These are phyloP conservation scores for Fragaria ananassa DNA, from an alignment of 306 rosid species.

Conservation along the genomic window DNA sequence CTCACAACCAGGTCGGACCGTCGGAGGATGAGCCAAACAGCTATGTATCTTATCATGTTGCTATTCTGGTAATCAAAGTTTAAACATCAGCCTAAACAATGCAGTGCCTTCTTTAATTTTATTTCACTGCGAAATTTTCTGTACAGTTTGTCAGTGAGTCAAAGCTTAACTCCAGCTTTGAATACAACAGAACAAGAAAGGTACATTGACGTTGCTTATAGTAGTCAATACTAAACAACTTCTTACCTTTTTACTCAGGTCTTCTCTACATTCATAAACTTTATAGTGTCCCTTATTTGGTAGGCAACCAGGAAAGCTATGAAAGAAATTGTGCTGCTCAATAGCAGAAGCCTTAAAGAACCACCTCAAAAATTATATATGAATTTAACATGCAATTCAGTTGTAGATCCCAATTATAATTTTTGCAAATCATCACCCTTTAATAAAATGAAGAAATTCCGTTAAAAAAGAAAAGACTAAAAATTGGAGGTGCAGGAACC, in stretches of 20 bases:
- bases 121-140: not conserved
- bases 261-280: not conserved
- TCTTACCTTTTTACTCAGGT: not conserved
- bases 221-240: not conserved
- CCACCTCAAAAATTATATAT: not conserved
- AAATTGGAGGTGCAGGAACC: not conserved
- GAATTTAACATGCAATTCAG: not conserved
- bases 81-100: not conserved
- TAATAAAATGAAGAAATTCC: not conserved
- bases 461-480: not conserved
- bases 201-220: not conserved
- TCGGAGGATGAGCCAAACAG: not conserved
- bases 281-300: not conserved
- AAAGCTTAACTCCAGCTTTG: not conserved
- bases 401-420: not conserved
- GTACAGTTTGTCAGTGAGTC: not conserved
- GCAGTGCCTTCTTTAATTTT: not conserved
- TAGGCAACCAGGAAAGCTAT: not conserved
- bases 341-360: not conserved
- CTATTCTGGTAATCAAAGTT: not conserved
- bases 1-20: not conserved
- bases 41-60: not conserved
- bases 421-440: not conserved
- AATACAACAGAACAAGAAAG: not conserved
- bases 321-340: conserved; percentile 5